Evolutionary conservation across 768 basidiomycete species (phyloP), one percentile per base, ranked within the genome.

Genomic region (Auricularia heimuer): DNA sequence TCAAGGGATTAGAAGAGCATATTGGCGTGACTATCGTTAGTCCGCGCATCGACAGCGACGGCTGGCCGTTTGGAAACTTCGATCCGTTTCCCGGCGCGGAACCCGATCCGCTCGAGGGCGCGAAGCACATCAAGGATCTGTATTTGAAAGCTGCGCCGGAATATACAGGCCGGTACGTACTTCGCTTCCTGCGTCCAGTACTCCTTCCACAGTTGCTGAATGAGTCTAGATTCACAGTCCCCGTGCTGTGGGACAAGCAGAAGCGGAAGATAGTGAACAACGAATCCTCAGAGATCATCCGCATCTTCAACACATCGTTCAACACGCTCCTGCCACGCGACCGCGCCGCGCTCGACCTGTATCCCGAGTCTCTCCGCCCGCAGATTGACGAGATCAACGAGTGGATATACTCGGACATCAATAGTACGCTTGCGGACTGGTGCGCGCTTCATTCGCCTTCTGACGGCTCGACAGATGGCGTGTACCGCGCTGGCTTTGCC

Each of bases 181-280:
- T 29, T 62, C 29, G n/a, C 45, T 62, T n/a, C 36, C 39, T 34
- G 16, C 10, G 36, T 67, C 47, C 33, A 29, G 44, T 62, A 33
- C 63, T 34, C n/a, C 39, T 24, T 34, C 24, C n/a, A 16, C 45
- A 39, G 34, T 34, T 14, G 29, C 45, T 51, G 14, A 8, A 29
- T 29, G 29, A 29, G 29, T 56, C 6, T 64, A 75, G 89, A 45
- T 93, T 92, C 79, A 94, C 93, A 1, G 91, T 94, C 8, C 94
- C 94, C 4, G 76, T 93, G 39, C 80, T 99, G 4, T 99, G 93
- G 92, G 97, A 98, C 77, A 95, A 87, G 79, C 91, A 95, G 74
- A 77, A 73, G 54, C 77, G 87, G 56, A 89, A 88, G 47, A 89
- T 98, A 69, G 97, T 99, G 65, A 98, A 94, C 79, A 98, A 98